These are phyloP conservation scores for Mortierella sp. DNA, from an alignment of 371 early-diverging fungal genomes.

Conservation along the genomic window DNA sequence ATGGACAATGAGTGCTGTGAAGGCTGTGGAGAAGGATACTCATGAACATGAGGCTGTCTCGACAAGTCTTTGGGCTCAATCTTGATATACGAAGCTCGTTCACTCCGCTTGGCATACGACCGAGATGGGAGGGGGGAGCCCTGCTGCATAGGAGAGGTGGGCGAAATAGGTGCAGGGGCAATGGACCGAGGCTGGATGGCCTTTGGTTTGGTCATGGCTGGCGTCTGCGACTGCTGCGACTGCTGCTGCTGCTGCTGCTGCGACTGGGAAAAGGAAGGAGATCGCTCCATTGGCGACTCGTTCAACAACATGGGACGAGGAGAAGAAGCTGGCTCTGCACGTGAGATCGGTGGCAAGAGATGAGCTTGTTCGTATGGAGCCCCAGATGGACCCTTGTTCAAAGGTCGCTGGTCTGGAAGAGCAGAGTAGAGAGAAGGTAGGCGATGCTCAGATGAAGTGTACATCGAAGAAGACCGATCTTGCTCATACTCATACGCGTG, in stretches of 20 bases:
- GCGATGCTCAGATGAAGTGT: no score
- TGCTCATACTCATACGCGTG: conserved; percentile 7
- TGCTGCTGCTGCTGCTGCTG: conserved; percentile 13
- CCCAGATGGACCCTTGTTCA: no score
- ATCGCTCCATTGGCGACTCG: no score
- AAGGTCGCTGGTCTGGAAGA: conserved; percentile 1
- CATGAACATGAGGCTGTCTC: neutral
- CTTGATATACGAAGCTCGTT: conserved; percentile 7
- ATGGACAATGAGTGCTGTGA: conserved; percentile 8
- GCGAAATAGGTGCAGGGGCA: conserved; percentile 21
- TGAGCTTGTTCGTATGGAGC: no score
- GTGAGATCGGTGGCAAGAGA: no score
- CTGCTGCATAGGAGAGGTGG: conserved; percentile 1
- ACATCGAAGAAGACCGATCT: no score
- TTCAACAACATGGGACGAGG: no score
- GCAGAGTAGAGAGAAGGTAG: neutral
- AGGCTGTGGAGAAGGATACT: neutral
- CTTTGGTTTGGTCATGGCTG: conserved; percentile 1
- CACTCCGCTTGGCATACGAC: neutral
- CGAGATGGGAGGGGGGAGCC: conserved; percentile 1
- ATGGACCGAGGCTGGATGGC: conserved; percentile 26
- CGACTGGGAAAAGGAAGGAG: neutral
- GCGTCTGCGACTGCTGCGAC: conserved; percentile 10
- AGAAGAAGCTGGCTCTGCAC: no score
- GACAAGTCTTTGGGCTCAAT: conserved; percentile 12